Conservation (phyloP, 371 early-diverging fungal species). For the Syncephalastrum sp. region DNA sequence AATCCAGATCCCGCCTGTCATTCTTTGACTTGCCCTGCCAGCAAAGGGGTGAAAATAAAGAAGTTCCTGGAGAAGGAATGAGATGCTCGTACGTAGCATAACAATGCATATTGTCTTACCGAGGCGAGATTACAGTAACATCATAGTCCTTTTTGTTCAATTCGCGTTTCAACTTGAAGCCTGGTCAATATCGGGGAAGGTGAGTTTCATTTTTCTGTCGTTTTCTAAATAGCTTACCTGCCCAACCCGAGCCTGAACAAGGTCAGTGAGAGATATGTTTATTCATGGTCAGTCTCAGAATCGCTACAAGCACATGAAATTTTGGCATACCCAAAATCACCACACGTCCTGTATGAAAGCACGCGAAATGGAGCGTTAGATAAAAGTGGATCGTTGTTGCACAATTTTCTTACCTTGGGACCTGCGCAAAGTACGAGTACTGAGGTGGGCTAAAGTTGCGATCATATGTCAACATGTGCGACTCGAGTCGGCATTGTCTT, state of each 20-base stretch:
- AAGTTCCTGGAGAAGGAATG: conserved; percentile 53
- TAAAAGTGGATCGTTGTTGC: too few relatives aligned
- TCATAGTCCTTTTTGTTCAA: conserved; percentile 62
- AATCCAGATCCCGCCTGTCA: not conserved
- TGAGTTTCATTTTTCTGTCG: not conserved
- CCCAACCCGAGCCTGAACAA: conserved; percentile 68
- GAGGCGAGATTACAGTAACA: conserved; percentile 68
- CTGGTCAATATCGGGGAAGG: conserved; percentile 20
- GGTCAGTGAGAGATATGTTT: not conserved
- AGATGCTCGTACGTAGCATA: conserved; percentile 2
- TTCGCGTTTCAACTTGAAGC: conserved; percentile 63
- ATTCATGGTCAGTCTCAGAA: not conserved
- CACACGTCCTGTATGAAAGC: conserved; percentile 1
- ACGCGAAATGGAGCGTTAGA: too few relatives aligned
- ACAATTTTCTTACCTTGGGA: too few relatives aligned
- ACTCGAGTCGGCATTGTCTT: too few relatives aligned
- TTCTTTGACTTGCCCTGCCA: conserved; percentile 45
- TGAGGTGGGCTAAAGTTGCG: too few relatives aligned
- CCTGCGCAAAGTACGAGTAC: too few relatives aligned
- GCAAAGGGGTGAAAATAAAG: conserved; percentile 82
- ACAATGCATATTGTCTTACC: conserved; percentile 18
- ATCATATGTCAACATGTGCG: too few relatives aligned
- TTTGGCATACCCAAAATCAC: conserved; percentile 7
- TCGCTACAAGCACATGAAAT: not conserved
- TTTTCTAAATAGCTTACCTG: conserved; percentile 22